Conservation (phyloP, 2,329 filamentous ascomycete genomes). For the Claviceps africana region DNA sequence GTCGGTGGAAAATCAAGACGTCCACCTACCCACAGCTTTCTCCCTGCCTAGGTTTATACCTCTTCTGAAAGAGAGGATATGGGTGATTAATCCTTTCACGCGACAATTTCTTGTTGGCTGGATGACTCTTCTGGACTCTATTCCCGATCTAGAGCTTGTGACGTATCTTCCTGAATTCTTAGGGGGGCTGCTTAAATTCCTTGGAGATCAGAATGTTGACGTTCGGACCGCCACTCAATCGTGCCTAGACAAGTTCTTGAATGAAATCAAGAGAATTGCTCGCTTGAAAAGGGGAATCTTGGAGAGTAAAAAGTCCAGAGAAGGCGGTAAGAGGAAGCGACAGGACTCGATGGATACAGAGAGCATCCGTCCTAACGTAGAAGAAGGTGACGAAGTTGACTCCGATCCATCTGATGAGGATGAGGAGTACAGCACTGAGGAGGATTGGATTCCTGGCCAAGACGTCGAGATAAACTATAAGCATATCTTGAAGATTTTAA, state of each 20-base stretch:
- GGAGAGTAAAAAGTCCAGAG: conserved; percentile 63
- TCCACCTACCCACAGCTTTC: conserved; percentile 66
- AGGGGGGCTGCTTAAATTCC: conserved; percentile 75
- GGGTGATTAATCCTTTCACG: conserved; percentile 88
- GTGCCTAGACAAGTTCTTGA: conserved; percentile 77
- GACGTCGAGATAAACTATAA: conserved; percentile 91
- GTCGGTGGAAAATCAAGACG: conserved; percentile 29
- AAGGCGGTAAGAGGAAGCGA: conserved; percentile 53
- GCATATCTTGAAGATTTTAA: conserved; percentile 81
- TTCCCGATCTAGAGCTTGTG: conserved; percentile 90
- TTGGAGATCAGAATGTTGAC: conserved; percentile 81
- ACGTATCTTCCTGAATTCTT: conserved; percentile 86
- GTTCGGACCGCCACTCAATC: conserved; percentile 89
- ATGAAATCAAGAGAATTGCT: conserved; percentile 88
- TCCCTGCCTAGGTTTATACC: conserved; percentile 85
- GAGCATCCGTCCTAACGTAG: conserved; percentile 42
- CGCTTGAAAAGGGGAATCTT: conserved; percentile 83
- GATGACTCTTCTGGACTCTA: conserved; percentile 89
- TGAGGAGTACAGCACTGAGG: conserved; percentile 53
- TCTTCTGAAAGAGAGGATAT: conserved; percentile 82
- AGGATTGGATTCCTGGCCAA: conserved; percentile 94
- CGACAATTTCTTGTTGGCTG: conserved; percentile 90
- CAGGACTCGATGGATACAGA: conserved; percentile 56
- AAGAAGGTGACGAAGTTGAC: conserved; percentile 46
- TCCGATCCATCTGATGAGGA: conserved; percentile 44